These are phyloP conservation scores for Venustampulla echinocandica DNA, from an alignment of 495 filamentous ascomycete genomes.

Conservation along the genomic window DNA sequence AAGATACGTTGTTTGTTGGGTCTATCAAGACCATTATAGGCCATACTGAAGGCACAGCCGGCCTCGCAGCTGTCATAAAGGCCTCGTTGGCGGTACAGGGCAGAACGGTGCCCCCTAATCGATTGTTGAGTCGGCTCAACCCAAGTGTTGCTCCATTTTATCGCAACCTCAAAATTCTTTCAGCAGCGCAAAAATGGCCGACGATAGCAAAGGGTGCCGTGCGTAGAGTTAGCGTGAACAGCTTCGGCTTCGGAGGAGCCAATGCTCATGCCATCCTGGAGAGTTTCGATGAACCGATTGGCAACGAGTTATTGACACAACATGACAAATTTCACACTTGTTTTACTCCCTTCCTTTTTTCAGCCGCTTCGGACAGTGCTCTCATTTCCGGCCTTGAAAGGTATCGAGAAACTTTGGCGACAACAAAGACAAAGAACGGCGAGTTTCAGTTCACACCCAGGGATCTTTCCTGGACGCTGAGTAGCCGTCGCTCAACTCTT, in stretches of 20 bases:
- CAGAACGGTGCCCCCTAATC: conserved; percentile 43
- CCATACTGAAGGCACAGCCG: conserved; percentile 34
- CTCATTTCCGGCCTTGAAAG: neutral
- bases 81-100: conserved; percentile 42
- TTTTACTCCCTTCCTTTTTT: conserved; percentile 6
- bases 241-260: conserved; percentile 47
- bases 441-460: neutral
- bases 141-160: conserved; percentile 35
- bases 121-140: conserved; percentile 44
- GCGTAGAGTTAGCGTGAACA: conserved; percentile 50
- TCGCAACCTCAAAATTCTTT: conserved; percentile 33
- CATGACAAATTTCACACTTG: neutral
- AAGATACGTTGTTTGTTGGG: conserved; percentile 30
- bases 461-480: conserved; percentile 10
- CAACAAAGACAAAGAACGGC: neutral
- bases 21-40: conserved; percentile 44
- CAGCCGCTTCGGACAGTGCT: neutral
- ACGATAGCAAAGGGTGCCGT: conserved; percentile 26
- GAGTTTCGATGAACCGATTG: conserved; percentile 5
- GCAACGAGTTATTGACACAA: neutral
- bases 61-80: conserved; percentile 53
- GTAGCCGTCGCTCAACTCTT: conserved; percentile 5
- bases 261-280: conserved; percentile 50
- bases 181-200: conserved; percentile 32
- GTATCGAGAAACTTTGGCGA: neutral